Conservation (phyloP, 2,329 filamentous ascomycete genomes). For the Apiospora kogelbergensis region DNA sequence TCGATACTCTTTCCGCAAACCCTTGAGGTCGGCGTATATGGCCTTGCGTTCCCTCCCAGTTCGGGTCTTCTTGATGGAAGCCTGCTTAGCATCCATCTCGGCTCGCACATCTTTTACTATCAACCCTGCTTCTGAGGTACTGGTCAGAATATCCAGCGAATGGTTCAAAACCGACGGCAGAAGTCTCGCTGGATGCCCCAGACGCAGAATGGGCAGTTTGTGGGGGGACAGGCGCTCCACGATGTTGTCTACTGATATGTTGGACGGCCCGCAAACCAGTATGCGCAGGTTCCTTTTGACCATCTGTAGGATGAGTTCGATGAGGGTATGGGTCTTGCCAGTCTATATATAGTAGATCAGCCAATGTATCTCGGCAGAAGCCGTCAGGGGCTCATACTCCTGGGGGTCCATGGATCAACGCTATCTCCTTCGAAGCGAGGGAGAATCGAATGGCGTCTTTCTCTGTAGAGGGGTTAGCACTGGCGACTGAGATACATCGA, state of each 20-base stretch:
- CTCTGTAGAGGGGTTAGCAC: slow-evolving; percentile 30
- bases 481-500: background rate
- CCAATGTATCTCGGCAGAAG: background rate
- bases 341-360: slow-evolving; percentile 55
- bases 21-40: slow-evolving; percentile 83
- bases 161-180: slow-evolving; percentile 85
- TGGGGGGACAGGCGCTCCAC: slow-evolving; percentile 86
- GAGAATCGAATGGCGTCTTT: slow-evolving; percentile 78
- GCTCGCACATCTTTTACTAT: slow-evolving; percentile 88
- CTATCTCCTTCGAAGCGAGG: slow-evolving; percentile 76
- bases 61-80: slow-evolving; percentile 82
- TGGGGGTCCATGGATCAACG: slow-evolving; percentile 90
- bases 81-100: slow-evolving; percentile 92
- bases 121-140: slow-evolving; percentile 83
- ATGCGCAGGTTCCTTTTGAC: slow-evolving; percentile 71
- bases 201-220: slow-evolving; percentile 81
- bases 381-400: slow-evolving; percentile 49
- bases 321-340: slow-evolving; percentile 93
- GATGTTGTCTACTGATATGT: slow-evolving; percentile 97
- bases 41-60: slow-evolving; percentile 75
- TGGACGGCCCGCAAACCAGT: slow-evolving; percentile 93
- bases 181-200: slow-evolving; percentile 90
- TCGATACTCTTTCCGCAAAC: slow-evolving; percentile 84
- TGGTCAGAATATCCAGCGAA: slow-evolving; percentile 87
- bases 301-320: slow-evolving; percentile 93